Conservation (phyloP, 495 filamentous ascomycete species). For the Pyrenula aspistea region DNA sequence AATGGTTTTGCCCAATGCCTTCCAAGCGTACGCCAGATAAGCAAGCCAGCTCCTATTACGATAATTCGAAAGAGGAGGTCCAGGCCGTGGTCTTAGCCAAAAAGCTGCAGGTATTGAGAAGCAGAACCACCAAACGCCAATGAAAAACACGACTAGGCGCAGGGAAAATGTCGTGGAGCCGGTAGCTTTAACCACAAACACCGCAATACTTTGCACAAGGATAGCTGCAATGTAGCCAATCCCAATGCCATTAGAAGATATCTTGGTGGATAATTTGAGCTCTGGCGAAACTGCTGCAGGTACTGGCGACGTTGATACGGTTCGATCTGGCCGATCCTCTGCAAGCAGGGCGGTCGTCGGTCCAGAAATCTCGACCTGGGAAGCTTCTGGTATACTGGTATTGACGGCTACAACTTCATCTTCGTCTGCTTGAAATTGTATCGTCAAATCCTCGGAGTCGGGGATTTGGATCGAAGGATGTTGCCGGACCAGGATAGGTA, state of each 20-base stretch:
- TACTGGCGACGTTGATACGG: background rate
- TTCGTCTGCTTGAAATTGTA: constrained; percentile 4
- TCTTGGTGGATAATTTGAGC: constrained; percentile 65
- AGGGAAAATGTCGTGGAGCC: constrained; percentile 67
- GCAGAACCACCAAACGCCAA: constrained; percentile 89
- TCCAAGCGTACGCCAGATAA: constrained; percentile 77
- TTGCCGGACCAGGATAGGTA: constrained; percentile 69
- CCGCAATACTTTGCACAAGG: constrained; percentile 64
- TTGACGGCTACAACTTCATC: constrained; percentile 1
- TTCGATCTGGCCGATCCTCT: background rate
- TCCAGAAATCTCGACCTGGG: background rate
- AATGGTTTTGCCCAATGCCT: constrained; percentile 67
- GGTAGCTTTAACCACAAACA: constrained; percentile 55
- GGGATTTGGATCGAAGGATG: constrained; percentile 41
- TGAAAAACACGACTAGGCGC: constrained; percentile 70
- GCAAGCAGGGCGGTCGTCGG: background rate
- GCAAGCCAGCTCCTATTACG: constrained; percentile 32
- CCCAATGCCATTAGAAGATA: constrained; percentile 81
- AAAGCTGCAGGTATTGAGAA: constrained; percentile 84
- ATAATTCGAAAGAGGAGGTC: constrained; percentile 56
- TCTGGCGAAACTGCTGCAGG: constrained; percentile 38
- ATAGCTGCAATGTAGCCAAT: constrained; percentile 82
- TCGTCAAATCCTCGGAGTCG: constrained; percentile 7
- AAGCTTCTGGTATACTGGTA: background rate
- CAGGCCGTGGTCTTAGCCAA: constrained; percentile 85